A percentile compares a stretch with the other conserved stretches of the same genome.
Conservation (phyloP, 1,284 basidiomycete genomes). For the Wolfiporia cocos region DNA sequence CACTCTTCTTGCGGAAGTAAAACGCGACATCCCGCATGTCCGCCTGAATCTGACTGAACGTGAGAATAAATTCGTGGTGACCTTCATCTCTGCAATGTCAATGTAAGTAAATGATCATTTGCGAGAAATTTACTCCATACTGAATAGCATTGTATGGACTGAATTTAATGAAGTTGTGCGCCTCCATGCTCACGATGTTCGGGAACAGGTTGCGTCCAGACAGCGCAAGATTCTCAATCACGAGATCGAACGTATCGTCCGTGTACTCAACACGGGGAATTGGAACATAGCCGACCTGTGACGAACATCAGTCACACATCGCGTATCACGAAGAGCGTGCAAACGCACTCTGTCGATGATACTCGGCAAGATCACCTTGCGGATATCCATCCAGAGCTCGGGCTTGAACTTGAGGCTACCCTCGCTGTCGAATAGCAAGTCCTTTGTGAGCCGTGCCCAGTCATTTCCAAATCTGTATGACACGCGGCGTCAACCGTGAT, state of each 20-base stretch:
- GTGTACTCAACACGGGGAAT: slow-evolving; percentile 90
- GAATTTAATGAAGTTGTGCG: slow-evolving; percentile 83
- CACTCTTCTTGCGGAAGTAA: slow-evolving; percentile 76
- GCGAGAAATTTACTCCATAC: slow-evolving; percentile 11
- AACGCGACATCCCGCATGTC: slow-evolving; percentile 92
- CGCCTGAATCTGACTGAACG: slow-evolving; percentile 85
- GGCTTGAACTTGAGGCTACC: slow-evolving; percentile 90
- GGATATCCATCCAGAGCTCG: slow-evolving; percentile 82
- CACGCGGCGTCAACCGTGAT: background rate
- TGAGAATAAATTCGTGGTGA: slow-evolving; percentile 68
- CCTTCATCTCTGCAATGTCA: slow-evolving; percentile 41
- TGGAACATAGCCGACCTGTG: slow-evolving; percentile 80
- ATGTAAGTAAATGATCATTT: slow-evolving; percentile 15
- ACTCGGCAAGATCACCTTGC: slow-evolving; percentile 77
- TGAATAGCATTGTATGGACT: slow-evolving; percentile 58
- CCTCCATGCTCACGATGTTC: slow-evolving; percentile 77
- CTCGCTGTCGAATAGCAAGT: slow-evolving; percentile 52
- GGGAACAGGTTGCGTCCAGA: slow-evolving; percentile 82
- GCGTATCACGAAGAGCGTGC: slow-evolving; percentile 24
- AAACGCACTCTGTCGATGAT: slow-evolving; percentile 62
- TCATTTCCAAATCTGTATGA: slow-evolving; percentile 61
- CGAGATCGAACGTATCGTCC: slow-evolving; percentile 77
- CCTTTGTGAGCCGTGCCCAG: slow-evolving; percentile 77
- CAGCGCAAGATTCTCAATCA: slow-evolving; percentile 90
- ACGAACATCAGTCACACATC: slow-evolving; percentile 20